phyloP scores from a whole-genome alignment of 2,329 filamentous ascomycete genomes.

The Coniochaeta sp. region DNA sequence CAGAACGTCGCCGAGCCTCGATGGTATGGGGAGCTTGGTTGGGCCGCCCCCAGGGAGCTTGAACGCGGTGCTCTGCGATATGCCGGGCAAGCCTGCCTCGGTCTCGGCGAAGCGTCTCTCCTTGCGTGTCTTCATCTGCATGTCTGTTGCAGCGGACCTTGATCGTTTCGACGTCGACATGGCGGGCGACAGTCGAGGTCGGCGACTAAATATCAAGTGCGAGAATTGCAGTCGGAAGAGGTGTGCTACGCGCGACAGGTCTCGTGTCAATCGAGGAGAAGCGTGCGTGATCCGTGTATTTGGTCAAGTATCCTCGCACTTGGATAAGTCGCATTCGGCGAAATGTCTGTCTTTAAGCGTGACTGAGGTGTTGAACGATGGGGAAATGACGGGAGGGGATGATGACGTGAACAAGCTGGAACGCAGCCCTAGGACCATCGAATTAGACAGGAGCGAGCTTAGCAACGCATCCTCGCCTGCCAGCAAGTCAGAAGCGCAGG shows the following conservation, averaged over 20 bases:
- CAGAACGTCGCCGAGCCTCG: slow-evolving; percentile 30
- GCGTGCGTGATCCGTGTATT: background rate
- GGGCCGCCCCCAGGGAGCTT: slow-evolving; percentile 19
- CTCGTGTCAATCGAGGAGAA: background rate
- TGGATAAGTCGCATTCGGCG: background rate
- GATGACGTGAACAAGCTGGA: background rate
- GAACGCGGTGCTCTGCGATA: slow-evolving; percentile 19
- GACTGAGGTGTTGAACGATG: background rate
- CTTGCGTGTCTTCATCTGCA: slow-evolving; percentile 43
- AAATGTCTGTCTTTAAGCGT: background rate
- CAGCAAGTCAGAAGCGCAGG: background rate
- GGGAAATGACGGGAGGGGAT: background rate
- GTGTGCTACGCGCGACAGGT: background rate
- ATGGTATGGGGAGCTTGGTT: slow-evolving; percentile 11
- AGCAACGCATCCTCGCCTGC: background rate
- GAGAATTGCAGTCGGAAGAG: background rate
- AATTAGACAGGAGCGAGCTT: background rate
- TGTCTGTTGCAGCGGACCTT: slow-evolving; percentile 18
- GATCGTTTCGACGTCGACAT: background rate
- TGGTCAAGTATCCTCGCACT: background rate
- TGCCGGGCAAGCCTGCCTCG: slow-evolving; percentile 36
- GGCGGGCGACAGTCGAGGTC: background rate
- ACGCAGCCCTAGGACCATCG: background rate
- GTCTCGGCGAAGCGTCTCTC: slow-evolving; percentile 40
- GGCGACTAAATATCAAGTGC: background rate